Evolutionary conservation across 1,284 basidiomycete genomes (phyloP).

Genomic region (Apiotrichum gracile): DNA sequence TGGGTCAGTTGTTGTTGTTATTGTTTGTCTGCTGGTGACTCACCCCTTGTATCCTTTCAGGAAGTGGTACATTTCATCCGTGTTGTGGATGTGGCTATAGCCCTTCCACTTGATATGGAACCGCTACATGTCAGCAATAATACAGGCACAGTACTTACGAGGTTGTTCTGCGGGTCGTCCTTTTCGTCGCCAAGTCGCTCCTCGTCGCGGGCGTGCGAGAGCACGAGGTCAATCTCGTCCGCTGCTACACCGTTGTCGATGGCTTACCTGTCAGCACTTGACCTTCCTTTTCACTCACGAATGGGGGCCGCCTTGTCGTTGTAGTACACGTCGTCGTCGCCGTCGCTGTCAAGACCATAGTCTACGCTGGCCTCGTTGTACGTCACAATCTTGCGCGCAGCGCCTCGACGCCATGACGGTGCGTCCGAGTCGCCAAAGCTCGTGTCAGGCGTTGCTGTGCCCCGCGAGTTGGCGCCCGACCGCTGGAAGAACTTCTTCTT

Average conservation of each 20-base stretch:
- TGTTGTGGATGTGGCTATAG: slow-evolving; percentile 91
- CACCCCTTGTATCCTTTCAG: slow-evolving; percentile 64
- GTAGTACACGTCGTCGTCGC: slow-evolving; percentile 60
- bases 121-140: slow-evolving; percentile 53
- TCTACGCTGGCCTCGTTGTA: slow-evolving; percentile 55
- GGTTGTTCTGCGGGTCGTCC: slow-evolving; percentile 76
- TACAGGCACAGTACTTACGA: slow-evolving; percentile 54
- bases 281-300: not conserved
- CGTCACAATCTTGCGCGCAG: slow-evolving; percentile 74
- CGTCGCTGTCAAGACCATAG: slow-evolving; percentile 62
- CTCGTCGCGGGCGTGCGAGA: slow-evolving; percentile 75
- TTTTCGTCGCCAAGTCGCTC: slow-evolving; percentile 65
- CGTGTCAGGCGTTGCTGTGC: slow-evolving; percentile 31
- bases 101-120: slow-evolving; percentile 96
- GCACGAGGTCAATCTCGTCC: slow-evolving; percentile 84
- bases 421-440: slow-evolving; percentile 32
- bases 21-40: too few relatives aligned
- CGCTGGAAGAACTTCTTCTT: slow-evolving; percentile 65
- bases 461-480: slow-evolving; percentile 39
- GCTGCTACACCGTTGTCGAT: slow-evolving; percentile 18
- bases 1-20: slow-evolving; percentile 55
- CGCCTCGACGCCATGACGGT: slow-evolving; percentile 71
- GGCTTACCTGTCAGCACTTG: not conserved
- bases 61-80: slow-evolving; percentile 93
- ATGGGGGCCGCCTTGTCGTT: slow-evolving; percentile 53